Evolutionary conservation across 352 stramenopile genomes (phyloP), one percentile per base, ranked within the genome.

Genomic region (Phytopythium kandeliae): DNA sequence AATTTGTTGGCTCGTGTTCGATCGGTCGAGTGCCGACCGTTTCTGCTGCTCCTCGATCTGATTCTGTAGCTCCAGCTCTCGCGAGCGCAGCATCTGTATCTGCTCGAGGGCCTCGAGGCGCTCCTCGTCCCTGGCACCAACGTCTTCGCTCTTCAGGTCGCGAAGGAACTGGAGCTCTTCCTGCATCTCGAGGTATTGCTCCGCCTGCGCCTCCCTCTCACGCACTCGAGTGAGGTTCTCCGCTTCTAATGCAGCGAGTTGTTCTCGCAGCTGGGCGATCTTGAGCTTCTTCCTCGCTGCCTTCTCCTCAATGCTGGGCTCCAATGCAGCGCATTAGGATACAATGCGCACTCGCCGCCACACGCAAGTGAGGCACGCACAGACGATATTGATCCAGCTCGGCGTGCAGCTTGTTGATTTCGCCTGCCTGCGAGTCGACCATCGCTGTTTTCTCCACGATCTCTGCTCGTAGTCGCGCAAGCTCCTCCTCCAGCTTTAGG

Each of bases 11-110:
- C 82, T 55, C 8, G 86, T 54, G 0, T 48, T 71, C 1, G 69
- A 65, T 10, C 76, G 74, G 33, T 87, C 74, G 1, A 50, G 44
- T 0, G 69, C 53, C 71, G 71, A 86, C 50, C 82, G 85, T 30
- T 71, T 72, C 49, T 86, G 71, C 28, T 86, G 75, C 8, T 69
- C 63, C 46, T 90, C 78, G 4, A 86, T 35, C 22, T 87, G 61
- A 3, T 54, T 61, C 42, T 86, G 69, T 1, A 87, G 53, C 47
- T 81, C 69, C 3, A 72, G 17, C 53, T 87, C 71, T 21, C 71
- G 66, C 19, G 62, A 64, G 15, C 67, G 69, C 4, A 86, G 62
- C 1, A 37, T 63, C 35, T 86, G 69, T 28, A 86, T 67, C 3
- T 80, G 60, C 19, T 90, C 75, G 1, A 87, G 62, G n/a, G 81